Base-by-base conservation (phyloP, 2,329 filamentous ascomycete genomes). In the Neobulgaria alba region DNA sequence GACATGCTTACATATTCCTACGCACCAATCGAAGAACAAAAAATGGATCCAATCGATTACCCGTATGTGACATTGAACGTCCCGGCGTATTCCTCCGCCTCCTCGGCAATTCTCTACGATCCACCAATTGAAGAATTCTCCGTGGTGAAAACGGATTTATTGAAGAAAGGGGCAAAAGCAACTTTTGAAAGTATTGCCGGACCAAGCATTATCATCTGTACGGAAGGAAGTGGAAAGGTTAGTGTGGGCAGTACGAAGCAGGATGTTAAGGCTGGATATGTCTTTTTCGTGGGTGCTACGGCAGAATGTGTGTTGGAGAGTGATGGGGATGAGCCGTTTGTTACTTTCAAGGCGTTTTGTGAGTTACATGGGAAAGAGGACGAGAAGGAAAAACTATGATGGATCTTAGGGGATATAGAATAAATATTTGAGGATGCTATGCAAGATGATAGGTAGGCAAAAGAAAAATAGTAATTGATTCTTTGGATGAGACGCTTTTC, bases 71-170 rank as follows among this genome's bases (percentile, higher is more conserved):
- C 82, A 2, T 70, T 95, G 40, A 93, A 95, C 62, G 75, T 78
- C n/a, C 64, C 71, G 0, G 88, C 82, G 5, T 95, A 95, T 66
- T 84, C 77, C 47, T 87, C 83, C 4, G 77, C 71, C 36, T 90
- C 85, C 2, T 70, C 77, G 5, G 75, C 78, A 3, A 67, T 75
- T 8, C 74, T 96, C 12, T 98, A 98, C 63, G 85, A 98, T 58
- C 92, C 92, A 0, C 92, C 92, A 0, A 98, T 98, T 49, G 86
- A 95, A 38, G 92, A 98, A 61, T 98, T 98, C 63, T 83, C 80
- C 51, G 90, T 98, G 12, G 77, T 95, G 34, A 81, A 86, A 56
- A 83, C 85, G 0, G 75, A 83, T 9, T 68, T 98, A 26, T 82
- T 81, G 51, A 71, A 69, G 14, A 63, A 71, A 0, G 83, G 79